Percentiles rank a stretch among this genome's conserved stretches.
Evolutionary conservation across 164 flowering plant genomes (phyloP).

Genomic region (Platanus orientalis): DNA sequence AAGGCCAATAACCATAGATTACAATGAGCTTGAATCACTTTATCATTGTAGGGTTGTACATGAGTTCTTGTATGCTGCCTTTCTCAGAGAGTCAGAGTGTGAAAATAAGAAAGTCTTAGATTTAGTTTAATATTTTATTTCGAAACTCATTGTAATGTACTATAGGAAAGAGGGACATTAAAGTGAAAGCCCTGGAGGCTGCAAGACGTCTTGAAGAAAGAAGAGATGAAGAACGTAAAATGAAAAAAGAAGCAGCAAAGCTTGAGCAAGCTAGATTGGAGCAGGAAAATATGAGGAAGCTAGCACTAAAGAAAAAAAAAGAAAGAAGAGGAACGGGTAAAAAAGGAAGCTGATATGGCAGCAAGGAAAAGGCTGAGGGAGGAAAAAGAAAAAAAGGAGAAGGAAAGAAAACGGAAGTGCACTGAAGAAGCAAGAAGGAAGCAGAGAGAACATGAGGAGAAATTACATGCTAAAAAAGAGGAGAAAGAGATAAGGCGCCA

Average conservation of each 20-base stretch:
- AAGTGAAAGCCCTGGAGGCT: conserved; percentile 86
- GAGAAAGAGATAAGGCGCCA: conserved; percentile 31
- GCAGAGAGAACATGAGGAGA: conserved; percentile 45
- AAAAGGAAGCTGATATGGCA: conserved; percentile 61
- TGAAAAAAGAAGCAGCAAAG: conserved; percentile 82
- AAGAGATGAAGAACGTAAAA: conserved; percentile 77
- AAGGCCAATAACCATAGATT: background rate
- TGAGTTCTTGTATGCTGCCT: background rate
- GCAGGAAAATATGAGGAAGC: conserved; percentile 54
- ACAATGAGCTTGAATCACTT: background rate
- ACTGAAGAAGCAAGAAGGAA: conserved; percentile 43
- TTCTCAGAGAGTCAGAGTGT: background rate
- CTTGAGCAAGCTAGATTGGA: conserved; percentile 63
- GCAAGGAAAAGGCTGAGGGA: conserved; percentile 72
- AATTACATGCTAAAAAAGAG: conserved; percentile 39
- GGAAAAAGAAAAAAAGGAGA: conserved; percentile 69
- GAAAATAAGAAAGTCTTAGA: background rate
- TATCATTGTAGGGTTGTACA: background rate
- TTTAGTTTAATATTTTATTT: background rate
- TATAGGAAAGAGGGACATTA: conserved; percentile 77
- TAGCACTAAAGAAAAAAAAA: conserved; percentile 47
- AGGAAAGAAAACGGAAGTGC: conserved; percentile 62
- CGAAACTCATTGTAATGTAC: conserved; percentile 8
- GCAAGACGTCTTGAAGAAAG: conserved; percentile 74
- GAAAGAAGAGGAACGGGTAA: conserved; percentile 69